Conservation (phyloP, 2,329 filamentous ascomycete genomes). For the Orbilia javanica region DNA sequence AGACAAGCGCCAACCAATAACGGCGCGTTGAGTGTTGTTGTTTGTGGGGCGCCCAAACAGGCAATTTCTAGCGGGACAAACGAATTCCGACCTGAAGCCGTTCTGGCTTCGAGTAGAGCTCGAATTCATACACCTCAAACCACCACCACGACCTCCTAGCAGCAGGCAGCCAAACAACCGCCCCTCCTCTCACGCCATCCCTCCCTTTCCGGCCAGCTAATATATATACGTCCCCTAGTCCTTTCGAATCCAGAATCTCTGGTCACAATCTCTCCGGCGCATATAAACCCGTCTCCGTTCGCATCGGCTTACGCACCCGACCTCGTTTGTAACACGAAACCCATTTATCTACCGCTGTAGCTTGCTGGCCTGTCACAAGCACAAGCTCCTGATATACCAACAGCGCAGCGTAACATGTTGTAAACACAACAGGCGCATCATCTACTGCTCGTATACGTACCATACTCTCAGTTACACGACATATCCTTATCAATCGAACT, state of each 20-base stretch:
- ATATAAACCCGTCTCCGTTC: not conserved
- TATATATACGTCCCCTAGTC: constrained; percentile 6
- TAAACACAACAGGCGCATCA: not conserved
- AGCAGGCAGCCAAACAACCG: constrained; percentile 20
- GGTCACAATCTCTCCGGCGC: not conserved
- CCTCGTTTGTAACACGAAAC: constrained; percentile 21
- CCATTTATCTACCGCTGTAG: not conserved
- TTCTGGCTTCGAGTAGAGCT: constrained; percentile 9
- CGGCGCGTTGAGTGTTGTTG: constrained; percentile 25
- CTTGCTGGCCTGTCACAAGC: constrained; percentile 2
- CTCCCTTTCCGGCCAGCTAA: not conserved
- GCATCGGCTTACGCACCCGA: constrained; percentile 11
- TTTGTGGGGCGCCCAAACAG: not conserved
- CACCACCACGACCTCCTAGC: constrained; percentile 2
- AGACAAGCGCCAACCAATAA: not conserved
- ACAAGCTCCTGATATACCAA: not conserved
- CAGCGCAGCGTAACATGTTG: constrained; percentile 10
- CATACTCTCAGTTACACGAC: not conserved
- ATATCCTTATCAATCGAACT: constrained; percentile 7
- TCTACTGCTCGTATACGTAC: not conserved
- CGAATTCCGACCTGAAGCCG: constrained; percentile 1
- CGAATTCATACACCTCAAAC: constrained; percentile 4
- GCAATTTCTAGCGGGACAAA: constrained; percentile 19
- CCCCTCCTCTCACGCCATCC: constrained; percentile 13
- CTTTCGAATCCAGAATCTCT: not conserved